These are phyloP conservation scores for Phytophthora sojae DNA, from an alignment of 352 stramenopile species.

Conservation along the genomic window DNA sequence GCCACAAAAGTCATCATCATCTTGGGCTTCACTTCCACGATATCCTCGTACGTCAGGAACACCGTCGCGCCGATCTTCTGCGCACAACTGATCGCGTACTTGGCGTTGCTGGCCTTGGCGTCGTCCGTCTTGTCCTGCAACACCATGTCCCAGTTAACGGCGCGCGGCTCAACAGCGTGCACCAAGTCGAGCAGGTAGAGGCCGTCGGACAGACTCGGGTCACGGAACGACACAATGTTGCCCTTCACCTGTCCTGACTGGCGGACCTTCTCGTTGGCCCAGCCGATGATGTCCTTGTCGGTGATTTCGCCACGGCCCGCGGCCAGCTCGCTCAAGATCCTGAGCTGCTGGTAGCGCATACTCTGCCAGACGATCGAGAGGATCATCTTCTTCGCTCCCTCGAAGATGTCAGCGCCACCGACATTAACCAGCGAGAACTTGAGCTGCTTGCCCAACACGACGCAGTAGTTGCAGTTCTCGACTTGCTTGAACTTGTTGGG, in stretches of 20 bases:
- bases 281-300: slow-evolving; percentile 85
- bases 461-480: slow-evolving; percentile 92
- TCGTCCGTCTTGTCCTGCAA: slow-evolving; percentile 67
- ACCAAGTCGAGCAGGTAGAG: slow-evolving; percentile 91
- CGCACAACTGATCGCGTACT: slow-evolving; percentile 93
- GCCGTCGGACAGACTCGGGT: slow-evolving; percentile 77
- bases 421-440: slow-evolving; percentile 93
- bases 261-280: slow-evolving; percentile 87
- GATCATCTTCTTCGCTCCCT: slow-evolving; percentile 94
- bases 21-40: slow-evolving; percentile 94
- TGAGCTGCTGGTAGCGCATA: slow-evolving; percentile 93
- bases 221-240: slow-evolving; percentile 87
- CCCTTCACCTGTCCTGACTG: slow-evolving; percentile 71
- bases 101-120: slow-evolving; percentile 91
- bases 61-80: slow-evolving; percentile 93
- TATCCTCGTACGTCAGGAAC: slow-evolving; percentile 95
- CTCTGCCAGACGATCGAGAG: slow-evolving; percentile 95
- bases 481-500: slow-evolving; percentile 93
- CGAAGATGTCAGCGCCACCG: slow-evolving; percentile 92
- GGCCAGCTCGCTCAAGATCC: slow-evolving; percentile 76
- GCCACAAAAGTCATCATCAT: slow-evolving; percentile 94
- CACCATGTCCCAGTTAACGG: slow-evolving; percentile 93
- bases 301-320: slow-evolving; percentile 65
- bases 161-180: slow-evolving; percentile 83
- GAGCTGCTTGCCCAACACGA: slow-evolving; percentile 88